phyloP scores from a whole-genome alignment of 306 rosid species.

The Pterocarpus macrocarpus region DNA sequence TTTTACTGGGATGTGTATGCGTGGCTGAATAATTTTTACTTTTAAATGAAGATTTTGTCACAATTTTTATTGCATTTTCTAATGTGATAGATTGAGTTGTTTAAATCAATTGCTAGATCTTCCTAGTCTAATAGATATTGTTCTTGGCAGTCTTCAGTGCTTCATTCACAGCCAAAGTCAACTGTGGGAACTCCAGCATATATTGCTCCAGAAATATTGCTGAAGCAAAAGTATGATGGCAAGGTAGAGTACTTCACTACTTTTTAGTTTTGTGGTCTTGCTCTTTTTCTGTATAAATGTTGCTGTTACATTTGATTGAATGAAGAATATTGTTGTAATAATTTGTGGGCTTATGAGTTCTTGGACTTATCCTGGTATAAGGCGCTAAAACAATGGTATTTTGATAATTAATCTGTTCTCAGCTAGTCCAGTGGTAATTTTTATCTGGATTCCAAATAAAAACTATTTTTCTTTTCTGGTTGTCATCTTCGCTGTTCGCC shows the following conservation, averaged over 20 bases:
- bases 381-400: slow-evolving; percentile 1
- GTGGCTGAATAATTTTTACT: slow-evolving; percentile 18
- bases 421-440: slow-evolving; percentile 10
- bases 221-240: slow-evolving; percentile 92
- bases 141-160: slow-evolving; percentile 81
- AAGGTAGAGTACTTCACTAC: slow-evolving; percentile 62
- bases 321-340: background rate
- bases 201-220: slow-evolving; percentile 94
- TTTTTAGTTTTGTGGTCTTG: slow-evolving; percentile 22
- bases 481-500: slow-evolving; percentile 24
- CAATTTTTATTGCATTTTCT: background rate
- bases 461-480: background rate
- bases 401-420: slow-evolving; percentile 21
- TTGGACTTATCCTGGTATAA: background rate
- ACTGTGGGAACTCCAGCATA: slow-evolving; percentile 98
- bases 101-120: background rate
- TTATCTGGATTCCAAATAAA: slow-evolving; percentile 24
- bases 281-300: slow-evolving; percentile 9
- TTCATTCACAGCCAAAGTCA: slow-evolving; percentile 97
- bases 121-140: slow-evolving; percentile 27
- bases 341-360: slow-evolving; percentile 13
- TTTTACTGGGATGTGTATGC: background rate
- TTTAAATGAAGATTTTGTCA: slow-evolving; percentile 32
- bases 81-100: too few species aligned
- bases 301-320: slow-evolving; percentile 28